Percentiles rank a stretch among this genome's conserved stretches.
phyloP scores from a whole-genome alignment of 169 alveolate genomes.

The Eimeria praecox region DNA sequence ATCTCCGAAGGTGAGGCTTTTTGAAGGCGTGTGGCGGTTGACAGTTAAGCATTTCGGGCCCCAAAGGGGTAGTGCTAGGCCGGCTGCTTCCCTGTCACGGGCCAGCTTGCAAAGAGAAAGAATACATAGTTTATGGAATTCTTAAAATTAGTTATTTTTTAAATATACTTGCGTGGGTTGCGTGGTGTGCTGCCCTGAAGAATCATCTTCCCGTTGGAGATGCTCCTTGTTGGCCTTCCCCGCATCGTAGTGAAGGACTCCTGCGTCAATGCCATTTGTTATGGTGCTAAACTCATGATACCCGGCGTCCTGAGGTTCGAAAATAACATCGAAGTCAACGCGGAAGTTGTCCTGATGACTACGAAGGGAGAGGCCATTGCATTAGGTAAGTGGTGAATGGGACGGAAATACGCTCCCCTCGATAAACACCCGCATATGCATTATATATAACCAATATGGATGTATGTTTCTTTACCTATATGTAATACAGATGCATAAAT shows the following conservation, averaged over 20 bases:
- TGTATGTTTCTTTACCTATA: neutral
- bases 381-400: conserved; percentile 78
- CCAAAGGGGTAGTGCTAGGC: too few relatives aligned
- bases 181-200: conserved; percentile 79
- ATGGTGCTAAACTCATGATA: conserved; percentile 99
- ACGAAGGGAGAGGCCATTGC: conserved; percentile 99
- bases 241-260: conserved; percentile 99
- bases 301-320: conserved; percentile 99
- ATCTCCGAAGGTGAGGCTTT: conserved; percentile 90
- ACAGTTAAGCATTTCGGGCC: neutral
- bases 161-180: neutral
- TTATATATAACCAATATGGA: neutral
- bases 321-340: conserved; percentile 97
- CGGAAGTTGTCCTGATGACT: conserved; percentile 98
- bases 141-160: too few relatives aligned
- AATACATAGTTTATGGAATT: too few relatives aligned
- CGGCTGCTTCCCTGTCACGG: too few relatives aligned
- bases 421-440: neutral
- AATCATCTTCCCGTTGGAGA: conserved; percentile 98
- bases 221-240: conserved; percentile 96
- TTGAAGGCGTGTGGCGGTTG: neutral
- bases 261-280: conserved; percentile 99
- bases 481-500: too few relatives aligned
- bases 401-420: neutral
- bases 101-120: too few relatives aligned